Base-by-base conservation (phyloP, 2,329 filamentous ascomycete genomes). In the Dothideomycetes sp. region DNA sequence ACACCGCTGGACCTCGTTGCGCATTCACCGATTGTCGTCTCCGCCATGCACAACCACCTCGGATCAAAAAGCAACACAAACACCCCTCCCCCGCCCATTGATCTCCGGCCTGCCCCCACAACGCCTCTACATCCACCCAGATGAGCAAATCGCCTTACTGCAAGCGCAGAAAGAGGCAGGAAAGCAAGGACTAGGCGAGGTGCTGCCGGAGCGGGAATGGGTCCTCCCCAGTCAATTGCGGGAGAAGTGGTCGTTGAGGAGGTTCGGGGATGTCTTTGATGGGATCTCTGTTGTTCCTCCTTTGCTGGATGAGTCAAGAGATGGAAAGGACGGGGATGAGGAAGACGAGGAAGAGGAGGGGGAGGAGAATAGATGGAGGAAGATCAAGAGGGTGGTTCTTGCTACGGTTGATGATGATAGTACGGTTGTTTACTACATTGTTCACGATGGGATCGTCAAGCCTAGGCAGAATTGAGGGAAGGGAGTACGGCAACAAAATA, bases 361-460 rank as follows among this genome's bases (percentile, higher is more conserved):
- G 16, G 54, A 55, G 34, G 47, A 31, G 34, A 62, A 61, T 38
- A 56, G 55, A 4, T 70, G 66, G 66, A 59, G 66, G 45, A 58
- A 51, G 16, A 61, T 58, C 35, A 89, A 88, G 65, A 69, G 84
- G 45, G 58, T 88, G 9, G 55, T 89, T n/a, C 65, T 91, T 37
- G 83, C 81, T 12, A 82, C 80, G 3, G 65, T 86, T 35, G 80
- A 86, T 54, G 77, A 82, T 51, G 84, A 91, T 60, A 88, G 84
- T 47, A 89, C 84, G 0, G 72, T 91, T 14, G 81, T 85, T 31
- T 91, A 89, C 61, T 91, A 91, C 55, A 72, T 88, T 46, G 75
- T 89, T 57, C 84, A 89, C 52, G 83, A 89, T 58, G 84, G 84
- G n/a, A 77, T 88, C 47, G 82, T 89, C 38, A 91, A 89, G 65